Evolutionary conservation across 176 grass and related monocot genomes (phyloP), one percentile per base, ranked within the genome.

Genomic region (Oryza glaberrima): DNA sequence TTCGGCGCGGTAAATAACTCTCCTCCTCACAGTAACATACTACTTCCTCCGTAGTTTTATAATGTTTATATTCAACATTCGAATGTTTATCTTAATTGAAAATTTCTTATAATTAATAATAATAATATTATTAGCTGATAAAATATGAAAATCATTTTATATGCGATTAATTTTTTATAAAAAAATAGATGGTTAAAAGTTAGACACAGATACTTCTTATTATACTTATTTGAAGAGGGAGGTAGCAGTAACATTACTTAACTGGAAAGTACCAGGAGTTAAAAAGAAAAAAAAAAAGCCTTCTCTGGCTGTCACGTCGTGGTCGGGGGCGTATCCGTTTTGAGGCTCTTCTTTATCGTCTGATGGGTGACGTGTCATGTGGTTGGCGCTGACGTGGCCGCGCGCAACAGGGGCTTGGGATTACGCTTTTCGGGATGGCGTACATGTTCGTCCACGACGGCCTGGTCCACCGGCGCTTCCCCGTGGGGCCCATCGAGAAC

Each of bases 391-490:
- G 72, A 89, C 75, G 52, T 91, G 86, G 61, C 76, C 0, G 9
- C 2, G 19, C 72, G 28, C 63, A 2, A 89, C 77, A 94, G 92
- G 92, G 92, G 9, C 76, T 94, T 4, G 89, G 92, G 76, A 84
- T 91, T 89, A 94, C 92, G 86, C 60, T 94, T 30, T 94, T 94
- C 88, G 86, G 92, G 17, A 94, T 94, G 81, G 92, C 92, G 40
- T 94, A 94, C 86, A 91, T 94, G 92, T 94, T 94, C 88, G 92
- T 91, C 54, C 92, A 94, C 72, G 92, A 94, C 77, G 92, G 92
- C 17, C 84, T 94, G 75, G 92, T 94, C 72, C 92, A 94, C 86
- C 92, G 92, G 34, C 83, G 92, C 76, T 94, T 94, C 72, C 80
- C 86, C 0, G 92, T 94, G 30, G 92, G 92, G 0, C 92, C 92